Evolutionary conservation across 2,329 filamentous ascomycete species (phyloP), one percentile per base, ranked within the genome.

Genomic region (Aspergillus carbonarius): DNA sequence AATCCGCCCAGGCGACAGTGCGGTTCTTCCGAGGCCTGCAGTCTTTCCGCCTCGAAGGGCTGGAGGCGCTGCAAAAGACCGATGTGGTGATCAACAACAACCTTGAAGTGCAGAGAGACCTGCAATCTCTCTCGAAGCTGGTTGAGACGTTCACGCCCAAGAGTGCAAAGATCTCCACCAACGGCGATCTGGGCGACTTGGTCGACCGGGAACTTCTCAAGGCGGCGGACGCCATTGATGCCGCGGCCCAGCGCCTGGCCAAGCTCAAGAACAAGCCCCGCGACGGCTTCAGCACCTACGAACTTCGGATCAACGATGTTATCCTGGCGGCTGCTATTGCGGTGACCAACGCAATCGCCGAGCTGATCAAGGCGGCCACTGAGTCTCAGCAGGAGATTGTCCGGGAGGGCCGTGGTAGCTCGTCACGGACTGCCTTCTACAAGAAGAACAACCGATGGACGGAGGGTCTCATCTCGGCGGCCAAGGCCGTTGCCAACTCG

Each of bases 401-500:
- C 44, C 88, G 92, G 64, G 92, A 96, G 63, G 95, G 95, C 7
- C 88, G 91, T 18, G 95, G 95, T 35, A 90, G 88, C 25, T 91
- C 91, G 53, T 96, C 92, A 46, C 86, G 88, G 58, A 96, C 93
- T 1, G 92, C 93, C 23, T 99, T 99, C 77, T 99, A 99, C 87
- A 98, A 98, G 85, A 98, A 98, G 82, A 97, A 99, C 84, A 99
- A 98, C 79, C 87, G 95, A 54, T 99, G 95, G 95, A 99, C 95
- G 0, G 95, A 99, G 72, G 95, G 95, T 49, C 86, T 99, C 60
- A 97, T 99, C 72, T 96, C 92, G 37, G 95, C 95, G 0, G 93
- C 95, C 64, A 99, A 99, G 79, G 95, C 95, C 0, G 95, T 99
- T 17, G 95, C 95, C 3, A 85, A 85, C 1, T 96, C 92, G 15